Conservation (phyloP, 192 early-diverging fungal genomes). For the Rhizoclosmatium globosum region DNA sequence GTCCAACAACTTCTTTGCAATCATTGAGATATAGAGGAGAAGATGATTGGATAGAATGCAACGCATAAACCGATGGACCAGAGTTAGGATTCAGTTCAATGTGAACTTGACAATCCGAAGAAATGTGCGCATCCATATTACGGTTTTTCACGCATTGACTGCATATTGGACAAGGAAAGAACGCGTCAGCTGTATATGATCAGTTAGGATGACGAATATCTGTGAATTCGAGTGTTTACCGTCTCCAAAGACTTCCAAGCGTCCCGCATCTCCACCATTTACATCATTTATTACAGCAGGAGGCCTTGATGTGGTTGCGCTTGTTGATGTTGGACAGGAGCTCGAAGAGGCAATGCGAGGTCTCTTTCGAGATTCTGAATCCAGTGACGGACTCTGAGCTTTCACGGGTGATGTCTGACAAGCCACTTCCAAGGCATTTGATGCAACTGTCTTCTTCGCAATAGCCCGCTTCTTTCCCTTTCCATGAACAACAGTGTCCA, state of each 20-base stretch:
- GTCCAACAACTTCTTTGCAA: not conserved
- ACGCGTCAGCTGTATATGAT: constrained; percentile 1
- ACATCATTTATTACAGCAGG: no score
- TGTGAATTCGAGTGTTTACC: not conserved
- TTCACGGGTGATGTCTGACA: no score
- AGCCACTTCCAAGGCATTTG: no score
- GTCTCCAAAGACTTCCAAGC: not conserved
- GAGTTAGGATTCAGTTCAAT: not conserved
- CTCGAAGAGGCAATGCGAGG: no score
- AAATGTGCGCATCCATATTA: constrained; percentile 29
- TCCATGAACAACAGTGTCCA: no score
- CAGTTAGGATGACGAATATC: not conserved
- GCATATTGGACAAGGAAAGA: constrained; percentile 22
- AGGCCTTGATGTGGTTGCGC: no score
- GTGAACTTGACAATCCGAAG: constrained; percentile 1
- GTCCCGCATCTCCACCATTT: no score
- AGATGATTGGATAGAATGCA: not conserved
- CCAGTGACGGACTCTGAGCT: no score
- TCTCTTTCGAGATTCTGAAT: no score
- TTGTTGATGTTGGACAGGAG: no score
- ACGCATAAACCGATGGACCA: not conserved
- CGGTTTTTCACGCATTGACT: constrained; percentile 2
- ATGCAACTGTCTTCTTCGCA: no score
- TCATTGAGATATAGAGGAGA: not conserved
- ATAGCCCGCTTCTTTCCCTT: no score